These are phyloP conservation scores for Psilocybe cubensis DNA, from an alignment of 768 basidiomycete species.

Conservation along the genomic window DNA sequence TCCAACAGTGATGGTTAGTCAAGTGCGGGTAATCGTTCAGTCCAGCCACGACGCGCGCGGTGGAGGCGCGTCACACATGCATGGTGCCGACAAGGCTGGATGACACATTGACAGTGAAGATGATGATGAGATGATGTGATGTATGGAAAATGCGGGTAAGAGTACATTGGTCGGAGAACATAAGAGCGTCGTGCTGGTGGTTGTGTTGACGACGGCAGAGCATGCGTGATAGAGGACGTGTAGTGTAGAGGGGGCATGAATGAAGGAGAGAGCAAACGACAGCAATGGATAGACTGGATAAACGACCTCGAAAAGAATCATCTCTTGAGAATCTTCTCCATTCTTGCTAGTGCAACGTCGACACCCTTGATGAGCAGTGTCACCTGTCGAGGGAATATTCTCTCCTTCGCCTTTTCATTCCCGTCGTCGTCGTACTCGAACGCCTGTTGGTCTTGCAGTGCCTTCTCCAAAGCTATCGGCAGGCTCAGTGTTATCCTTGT, in stretches of 20 bases:
- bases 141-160: not conserved
- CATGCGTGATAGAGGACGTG: not conserved
- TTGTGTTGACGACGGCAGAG: not conserved
- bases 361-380: slow-evolving; percentile 63
- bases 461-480: slow-evolving; percentile 74
- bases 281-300: not conserved
- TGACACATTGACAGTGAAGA: too few relatives aligned
- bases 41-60: too few relatives aligned
- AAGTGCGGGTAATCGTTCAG: too few relatives aligned
- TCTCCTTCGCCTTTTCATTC: slow-evolving; percentile 15
- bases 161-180: not conserved
- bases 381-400: slow-evolving; percentile 60
- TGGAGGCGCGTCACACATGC: not conserved
- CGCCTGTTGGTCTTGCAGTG: slow-evolving; percentile 53
- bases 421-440: slow-evolving; percentile 16
- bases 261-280: not conserved
- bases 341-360: slow-evolving; percentile 64
- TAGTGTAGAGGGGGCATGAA: not conserved
- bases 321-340: slow-evolving; percentile 59
- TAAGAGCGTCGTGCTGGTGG: not conserved
- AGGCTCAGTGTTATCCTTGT: slow-evolving; percentile 77
- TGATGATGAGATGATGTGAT: too few relatives aligned
- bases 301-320: not conserved
- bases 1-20: too few relatives aligned
- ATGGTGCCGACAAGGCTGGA: not conserved